Evolutionary conservation across 78 protist species (phyloP), one percentile per base, ranked within the genome.

Genomic region (Protostelium mycophagum): DNA sequence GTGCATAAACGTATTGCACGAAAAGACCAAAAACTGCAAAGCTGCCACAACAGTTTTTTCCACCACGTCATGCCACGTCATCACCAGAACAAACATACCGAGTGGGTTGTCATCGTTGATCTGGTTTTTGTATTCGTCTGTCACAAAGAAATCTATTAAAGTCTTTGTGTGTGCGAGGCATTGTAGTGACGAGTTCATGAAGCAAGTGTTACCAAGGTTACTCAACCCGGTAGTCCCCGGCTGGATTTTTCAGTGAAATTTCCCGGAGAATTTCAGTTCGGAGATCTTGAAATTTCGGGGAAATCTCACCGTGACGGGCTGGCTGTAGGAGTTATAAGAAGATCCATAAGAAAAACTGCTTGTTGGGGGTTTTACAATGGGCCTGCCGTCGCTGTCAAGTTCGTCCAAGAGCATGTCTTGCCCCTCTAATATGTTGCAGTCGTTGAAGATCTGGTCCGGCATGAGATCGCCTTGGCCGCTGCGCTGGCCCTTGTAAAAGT

Each of bases 151-250:
- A 29, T 28, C 28, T 0, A 91, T 63, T 34, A 97, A 88, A 36
- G 86, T 92, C 0, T 35, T 34, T 0, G 93, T 89, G 63, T 90
- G 28, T 38, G 85, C 38, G 34, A 96, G 92, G 38, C 97, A 94
- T 94, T 97, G 98, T 38, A 97, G 90, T 28, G 91, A 87, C 35
- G 96, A 88, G 89, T 95, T 96, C 97, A 97, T 95, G 90, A 93
- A 97, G 86, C 99, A 97, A 29, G 97, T 97, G 93, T 97, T 97
- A 37, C 99, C 99, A 37, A 97, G 91, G 85, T 98, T 98, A 28
- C 38, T 28, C 36, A 98, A 87, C 0, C 98, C 98, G 35, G 90
- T 73, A 25, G 87, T 16, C 85, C 96, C 96, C 34, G 95, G 95
- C 73, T 51, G 73, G 16, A 25, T 5, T 25, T 16, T 5, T 51